Evolutionary conservation across 257 asterid genomes (phyloP), one percentile per base, ranked within the genome.

Genomic region (Primulina tabacum): DNA sequence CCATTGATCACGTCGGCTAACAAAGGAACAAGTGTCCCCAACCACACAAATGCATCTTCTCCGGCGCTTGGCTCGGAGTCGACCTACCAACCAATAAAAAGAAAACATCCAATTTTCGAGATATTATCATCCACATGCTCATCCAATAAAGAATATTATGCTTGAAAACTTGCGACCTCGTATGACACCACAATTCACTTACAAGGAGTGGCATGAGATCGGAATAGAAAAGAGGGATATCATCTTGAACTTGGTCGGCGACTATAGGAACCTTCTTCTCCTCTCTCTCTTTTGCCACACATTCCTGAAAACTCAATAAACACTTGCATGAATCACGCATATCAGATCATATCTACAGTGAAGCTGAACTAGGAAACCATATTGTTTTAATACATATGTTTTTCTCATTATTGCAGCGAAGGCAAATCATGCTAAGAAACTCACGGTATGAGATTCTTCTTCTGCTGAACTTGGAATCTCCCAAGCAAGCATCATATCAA

Each of bases 401-500:
- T 28, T 28, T 28, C 30, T 28, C 30, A 33, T 33, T 4, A 33
- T 33, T 33, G 37, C 7, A 33, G 37, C 37, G 7, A 33, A 33
- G 37, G 8, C 6, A 5, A 38, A 38, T 38, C 16, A 10, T 29
- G 7, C 30, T n/a, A 43, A 34, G 30, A 6, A 7, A 38, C 85
- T 76, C 50, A 90, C 97, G 12, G 28, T 28, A 37, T 60, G 71
- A 6, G 88, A 79, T 76, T 84, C 84, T 82, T 88, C 88, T 1
- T 83, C 86, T 8, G 65, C 55, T 2, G 83, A 75, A 77, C 70
- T 80, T 5, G 97, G 94, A 65, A 14, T 74, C 71, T 92, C 92
- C 98, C 96, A 92, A 63, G 98, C 98, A 35, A 89, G 86, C 97
- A 92, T 92, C 96, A 90, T 88, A 74, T 92, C 89, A 7, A 90